Evolutionary conservation across 2,329 filamentous ascomycete genomes (phyloP).

Genomic region (Venturia oleaginea): DNA sequence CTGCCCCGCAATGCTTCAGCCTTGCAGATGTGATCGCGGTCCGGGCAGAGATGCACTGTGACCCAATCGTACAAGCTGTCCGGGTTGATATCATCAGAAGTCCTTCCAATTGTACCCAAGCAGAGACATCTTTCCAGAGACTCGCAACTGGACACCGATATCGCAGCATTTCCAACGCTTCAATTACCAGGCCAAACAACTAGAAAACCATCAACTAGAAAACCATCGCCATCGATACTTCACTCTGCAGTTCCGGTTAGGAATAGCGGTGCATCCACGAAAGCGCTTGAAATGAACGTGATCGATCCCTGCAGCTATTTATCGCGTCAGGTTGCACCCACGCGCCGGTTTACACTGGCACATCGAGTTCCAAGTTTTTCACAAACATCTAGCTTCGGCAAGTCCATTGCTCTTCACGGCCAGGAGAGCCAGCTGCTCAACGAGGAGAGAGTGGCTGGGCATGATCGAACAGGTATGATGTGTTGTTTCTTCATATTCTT

Average conservation of each 20-base stretch:
- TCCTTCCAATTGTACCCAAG: no score
- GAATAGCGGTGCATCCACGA: background rate
- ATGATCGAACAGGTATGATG: no score
- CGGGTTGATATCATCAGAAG: background rate
- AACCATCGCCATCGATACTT: background rate
- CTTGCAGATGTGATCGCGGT: background rate
- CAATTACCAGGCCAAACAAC: no score
- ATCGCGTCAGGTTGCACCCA: background rate
- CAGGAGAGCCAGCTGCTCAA: no score
- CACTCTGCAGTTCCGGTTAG: background rate
- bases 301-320: constrained; percentile 1
- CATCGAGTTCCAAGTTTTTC: background rate
- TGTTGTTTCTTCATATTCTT: no score
- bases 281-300: background rate
- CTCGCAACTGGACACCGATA: background rate
- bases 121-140: background rate
- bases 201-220: background rate
- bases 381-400: background rate
- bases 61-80: background rate
- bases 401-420: background rate
- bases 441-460: no score
- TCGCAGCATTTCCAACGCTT: background rate
- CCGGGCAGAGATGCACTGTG: background rate
- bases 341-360: background rate
- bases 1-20: background rate